Evolutionary conservation across 2,329 filamentous ascomycete species (phyloP), one percentile per base, ranked within the genome.

Genomic region (Trichoderma guizhouense): DNA sequence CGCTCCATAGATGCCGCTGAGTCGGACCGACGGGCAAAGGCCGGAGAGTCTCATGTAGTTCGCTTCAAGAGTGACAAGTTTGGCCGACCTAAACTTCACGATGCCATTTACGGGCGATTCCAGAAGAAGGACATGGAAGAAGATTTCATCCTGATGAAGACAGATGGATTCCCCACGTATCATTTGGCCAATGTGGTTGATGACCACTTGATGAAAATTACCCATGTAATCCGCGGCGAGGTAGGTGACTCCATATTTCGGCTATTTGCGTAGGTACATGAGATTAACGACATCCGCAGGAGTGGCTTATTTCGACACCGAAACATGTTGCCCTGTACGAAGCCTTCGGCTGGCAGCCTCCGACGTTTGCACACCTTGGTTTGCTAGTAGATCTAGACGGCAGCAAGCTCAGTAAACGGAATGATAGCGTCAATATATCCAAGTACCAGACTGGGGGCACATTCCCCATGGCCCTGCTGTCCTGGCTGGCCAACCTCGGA

Each of bases 181-280:
- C 96, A 99, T 81, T 91, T 99, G 73, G 96, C 96, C 5, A 99
- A 98, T 78, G 95, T 99, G 9, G 91, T 99, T 5, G 96, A 99
- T 78, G 96, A 99, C 78, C 93, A 98, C 80, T 85, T 92, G 73
- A 99, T 99, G 96, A 84, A 93, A 72, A 97, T 99, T 75, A 98
- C 95, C 0, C 95, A 98, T 81, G 96, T 99, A 15, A 93, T 99
- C 72, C 91, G 96, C 55, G 96, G 95, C 68, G 91, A 92, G 30
- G 91, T 92, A 82, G 77, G 87, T 81, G 11, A n/a, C 2, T 9
- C 5, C 3, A 30, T n/a, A 26, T 36, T 28, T 43, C n/a, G 28
- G 14, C 2, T 34, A 5, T 24, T 47, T 66, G 30, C 30, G 4
- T 1, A n/a, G 28, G 34, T 39, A 9, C 6, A 30, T 26, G 7